Percentiles rank a stretch among this genome's conserved stretches.
phyloP scores from a whole-genome alignment of 129 eudicot species.

The sunflower (Helianthus annuus) region HanXRQr2.0-SUNRISE NC_035447.2:79444021-79444520 shows the following conservation, averaged over 20 bases:
- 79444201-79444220: neutral
- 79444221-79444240: constrained; percentile 71
- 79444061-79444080: neutral
- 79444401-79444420: constrained; percentile 17
- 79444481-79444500: too few relatives aligned
- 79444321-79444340: constrained; percentile 75
- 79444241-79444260: constrained; percentile 49
- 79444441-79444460: constrained; percentile 43
- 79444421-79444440: constrained; percentile 32
- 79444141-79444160: neutral
- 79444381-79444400: constrained; percentile 59
- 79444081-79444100: constrained; percentile 14
- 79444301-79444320: constrained; percentile 75
- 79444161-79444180: neutral
- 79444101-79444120: constrained; percentile 25
- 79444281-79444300: constrained; percentile 49
- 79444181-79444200: too few relatives aligned
- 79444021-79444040: too few relatives aligned
- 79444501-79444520: too few relatives aligned
- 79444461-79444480: constrained; percentile 72
- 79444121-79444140: neutral
- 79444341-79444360: constrained; percentile 97
- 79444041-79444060: neutral
- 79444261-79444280: constrained; percentile 44
- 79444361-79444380: constrained; percentile 82